Percentiles rank a stretch among this genome's conserved stretches.
Conservation (phyloP, 1,284 basidiomycete genomes). For the Apiotrichum siamense region DNA sequence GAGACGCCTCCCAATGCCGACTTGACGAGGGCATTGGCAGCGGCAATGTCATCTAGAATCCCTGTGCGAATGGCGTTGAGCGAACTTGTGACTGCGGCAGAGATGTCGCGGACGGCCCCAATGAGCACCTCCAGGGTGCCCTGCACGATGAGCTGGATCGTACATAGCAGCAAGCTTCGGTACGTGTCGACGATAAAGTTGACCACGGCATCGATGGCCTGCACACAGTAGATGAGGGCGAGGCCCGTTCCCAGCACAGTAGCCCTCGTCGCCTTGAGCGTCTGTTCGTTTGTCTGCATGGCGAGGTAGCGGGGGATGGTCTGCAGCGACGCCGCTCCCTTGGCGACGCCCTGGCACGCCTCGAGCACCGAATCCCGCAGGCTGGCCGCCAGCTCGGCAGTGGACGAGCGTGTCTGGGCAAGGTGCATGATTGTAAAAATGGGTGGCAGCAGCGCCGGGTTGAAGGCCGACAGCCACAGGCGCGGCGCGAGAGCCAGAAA, state of each 20-base stretch:
- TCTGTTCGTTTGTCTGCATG: constrained; percentile 70
- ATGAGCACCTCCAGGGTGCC: constrained; percentile 76
- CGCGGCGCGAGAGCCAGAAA: constrained; percentile 76
- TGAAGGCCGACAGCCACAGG: constrained; percentile 71
- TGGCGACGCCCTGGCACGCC: constrained; percentile 75
- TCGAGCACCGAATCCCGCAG: constrained; percentile 68
- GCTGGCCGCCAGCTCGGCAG: constrained; percentile 61
- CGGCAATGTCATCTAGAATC: constrained; percentile 65
- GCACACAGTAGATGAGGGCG: constrained; percentile 60
- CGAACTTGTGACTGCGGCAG: constrained; percentile 59
- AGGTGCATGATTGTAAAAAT: constrained; percentile 79
- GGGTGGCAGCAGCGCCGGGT: constrained; percentile 64
- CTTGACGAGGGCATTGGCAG: constrained; percentile 65
- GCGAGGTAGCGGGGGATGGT: constrained; percentile 84
- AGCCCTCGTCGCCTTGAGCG: constrained; percentile 68
- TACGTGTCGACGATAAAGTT: constrained; percentile 90
- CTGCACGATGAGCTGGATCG: constrained; percentile 79
- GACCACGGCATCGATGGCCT: constrained; percentile 75
- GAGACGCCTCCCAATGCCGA: constrained; percentile 62
- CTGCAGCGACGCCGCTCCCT: constrained; percentile 70
- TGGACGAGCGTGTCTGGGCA: constrained; percentile 57
- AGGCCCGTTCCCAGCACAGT: constrained; percentile 69
- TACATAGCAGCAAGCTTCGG: constrained; percentile 83
- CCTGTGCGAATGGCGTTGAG: constrained; percentile 57
- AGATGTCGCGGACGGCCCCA: constrained; percentile 71